Percentiles rank a stretch among this genome's conserved stretches.
phyloP scores from a whole-genome alignment of 257 asterid species.

The Leptodermis oblonga region DNA sequence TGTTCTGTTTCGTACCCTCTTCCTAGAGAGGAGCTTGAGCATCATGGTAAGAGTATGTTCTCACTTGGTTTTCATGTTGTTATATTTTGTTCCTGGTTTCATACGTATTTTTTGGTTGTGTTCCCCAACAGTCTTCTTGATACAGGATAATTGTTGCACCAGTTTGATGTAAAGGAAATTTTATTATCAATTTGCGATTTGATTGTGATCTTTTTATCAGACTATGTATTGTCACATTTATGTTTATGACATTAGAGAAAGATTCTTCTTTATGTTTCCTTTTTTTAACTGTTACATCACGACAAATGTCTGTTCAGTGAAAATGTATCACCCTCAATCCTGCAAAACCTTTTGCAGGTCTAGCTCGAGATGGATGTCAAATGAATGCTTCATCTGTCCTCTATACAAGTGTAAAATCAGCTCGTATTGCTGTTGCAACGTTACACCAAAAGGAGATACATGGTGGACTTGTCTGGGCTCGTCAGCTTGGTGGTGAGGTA shows the following conservation, averaged over 20 bases:
- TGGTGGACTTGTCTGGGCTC: conserved; percentile 86
- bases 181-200: no score
- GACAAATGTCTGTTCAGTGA: background rate
- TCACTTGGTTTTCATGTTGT: background rate
- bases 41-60: conserved; percentile 51
- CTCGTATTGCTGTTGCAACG: conserved; percentile 76
- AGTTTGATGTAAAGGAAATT: background rate
- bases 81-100: background rate
- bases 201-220: background rate
- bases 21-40: conserved; percentile 61
- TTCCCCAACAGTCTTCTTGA: background rate
- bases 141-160: background rate
- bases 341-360: conserved; percentile 43
- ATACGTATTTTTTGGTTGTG: background rate
- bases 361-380: conserved; percentile 87
- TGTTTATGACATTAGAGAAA: background rate
- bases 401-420: conserved; percentile 83
- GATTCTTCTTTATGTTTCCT: background rate
- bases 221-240: background rate
- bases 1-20: conserved; percentile 76
- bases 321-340: background rate
- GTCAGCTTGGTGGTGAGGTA: conserved; percentile 99
- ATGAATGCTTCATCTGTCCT: conserved; percentile 69
- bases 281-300: background rate
- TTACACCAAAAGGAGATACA: conserved; percentile 76